Base-by-base conservation (phyloP, 768 basidiomycete species). In the Pleurotus giganteus region DNA sequence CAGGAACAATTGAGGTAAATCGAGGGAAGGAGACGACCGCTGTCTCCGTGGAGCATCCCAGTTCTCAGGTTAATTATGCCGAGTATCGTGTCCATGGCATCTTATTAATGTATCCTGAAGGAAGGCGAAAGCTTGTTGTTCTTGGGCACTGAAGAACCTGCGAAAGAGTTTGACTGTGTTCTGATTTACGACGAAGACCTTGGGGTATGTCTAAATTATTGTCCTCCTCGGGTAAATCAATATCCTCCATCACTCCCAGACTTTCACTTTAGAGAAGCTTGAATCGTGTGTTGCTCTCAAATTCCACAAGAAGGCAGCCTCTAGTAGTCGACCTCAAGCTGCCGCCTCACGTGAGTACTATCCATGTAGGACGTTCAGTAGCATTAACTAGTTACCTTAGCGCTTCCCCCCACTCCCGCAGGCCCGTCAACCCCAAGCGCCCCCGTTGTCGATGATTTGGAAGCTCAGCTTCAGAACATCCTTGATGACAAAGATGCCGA, bases 131-230 rank as follows among this genome's bases (percentile, higher is more conserved):
- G 65, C 11, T 76, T 83, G 61, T 61, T 79, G 32, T 91, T 84
- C 62, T 71, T 68, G 34, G 89, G 89, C 2, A 61, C 63, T 6
- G 88, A 88, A 62, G 72, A 72, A 13, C 68, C 79, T 1, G 78
- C 85, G 5, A 87, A 83, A 64, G 87, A 90, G 43, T 76, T 77
- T 60, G 88, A 91, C 47, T 93, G 90, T 59, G 81, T 91, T 5
- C 74, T 93, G 36, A 86, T 92, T 42, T 92, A 85, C 61, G 89
- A 93, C 65, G 88, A 89, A 63, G 86, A 83, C 52, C 74, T 80
- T 45, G 82, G 82, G 59, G 89, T 88, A 64, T 65, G 82, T 46
- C 34, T 12, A 43, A 28, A 51, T 39, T 43, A 36, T 32, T 47
- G 46, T 21, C 31, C 19, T 12, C 31, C 13, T 45, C 32, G 29